These are phyloP conservation scores for Davidsoniella australis DNA, from an alignment of 2,329 filamentous ascomycete species.

Conservation along the genomic window DNA sequence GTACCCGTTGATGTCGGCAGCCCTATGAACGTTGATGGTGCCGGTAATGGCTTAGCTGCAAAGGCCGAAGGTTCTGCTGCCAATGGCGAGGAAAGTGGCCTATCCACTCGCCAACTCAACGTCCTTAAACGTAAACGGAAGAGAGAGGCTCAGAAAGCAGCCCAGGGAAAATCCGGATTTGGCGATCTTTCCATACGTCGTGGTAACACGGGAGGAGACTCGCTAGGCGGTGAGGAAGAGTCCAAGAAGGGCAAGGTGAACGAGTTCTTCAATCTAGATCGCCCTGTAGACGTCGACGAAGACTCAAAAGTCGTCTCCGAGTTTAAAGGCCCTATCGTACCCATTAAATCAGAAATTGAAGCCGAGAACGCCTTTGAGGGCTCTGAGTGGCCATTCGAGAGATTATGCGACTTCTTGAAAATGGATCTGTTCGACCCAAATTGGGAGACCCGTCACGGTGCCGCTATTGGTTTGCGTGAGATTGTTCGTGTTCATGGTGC, in stretches of 20 bases:
- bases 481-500: slow-evolving; percentile 79
- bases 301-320: slow-evolving; percentile 85
- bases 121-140: slow-evolving; percentile 90
- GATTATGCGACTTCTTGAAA: slow-evolving; percentile 83
- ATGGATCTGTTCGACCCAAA: slow-evolving; percentile 83
- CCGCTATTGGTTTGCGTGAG: slow-evolving; percentile 86
- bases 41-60: slow-evolving; percentile 18
- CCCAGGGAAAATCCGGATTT: slow-evolving; percentile 69
- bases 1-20: slow-evolving; percentile 29
- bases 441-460: slow-evolving; percentile 93
- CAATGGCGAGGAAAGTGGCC: slow-evolving; percentile 44
- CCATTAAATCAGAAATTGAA: slow-evolving; percentile 76
- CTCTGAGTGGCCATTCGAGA: slow-evolving; percentile 82
- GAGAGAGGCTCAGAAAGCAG: slow-evolving; percentile 71
- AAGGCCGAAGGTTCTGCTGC: slow-evolving; percentile 20
- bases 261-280: slow-evolving; percentile 85
- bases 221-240: slow-evolving; percentile 41
- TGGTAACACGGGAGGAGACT: slow-evolving; percentile 41
- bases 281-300: slow-evolving; percentile 62
- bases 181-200: slow-evolving; percentile 66
- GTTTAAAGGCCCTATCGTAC: slow-evolving; percentile 69
- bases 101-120: slow-evolving; percentile 89
- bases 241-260: slow-evolving; percentile 39
- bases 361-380: slow-evolving; percentile 61
- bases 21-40: slow-evolving; percentile 25